Percentiles rank a stretch among this genome's conserved stretches.
Conservation (phyloP, 257 asterid species). For the Solanum acaule region DNA sequence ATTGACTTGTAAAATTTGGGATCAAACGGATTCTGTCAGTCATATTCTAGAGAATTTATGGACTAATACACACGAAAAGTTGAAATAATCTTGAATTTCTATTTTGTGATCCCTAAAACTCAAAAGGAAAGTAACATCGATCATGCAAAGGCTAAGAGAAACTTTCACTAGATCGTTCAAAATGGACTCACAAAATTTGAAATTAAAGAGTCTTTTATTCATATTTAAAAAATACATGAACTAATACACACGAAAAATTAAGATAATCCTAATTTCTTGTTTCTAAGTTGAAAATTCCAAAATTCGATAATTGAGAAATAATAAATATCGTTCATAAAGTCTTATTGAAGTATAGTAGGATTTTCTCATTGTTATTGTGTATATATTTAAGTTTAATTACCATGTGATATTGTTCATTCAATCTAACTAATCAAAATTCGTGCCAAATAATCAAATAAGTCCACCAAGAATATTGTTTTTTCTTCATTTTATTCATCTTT, state of each 20-base stretch:
- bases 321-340: not conserved
- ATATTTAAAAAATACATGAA: no score
- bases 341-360: not conserved
- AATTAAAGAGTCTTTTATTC: no score
- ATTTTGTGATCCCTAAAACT: no score
- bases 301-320: no score
- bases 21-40: rapidly evolving
- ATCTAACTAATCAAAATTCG: not conserved
- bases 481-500: not conserved
- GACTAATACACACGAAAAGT: no score
- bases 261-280: no score
- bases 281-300: no score
- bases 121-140: rapidly evolving
- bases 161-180: not conserved
- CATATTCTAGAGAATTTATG: not conserved
- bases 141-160: no score
- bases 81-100: not conserved
- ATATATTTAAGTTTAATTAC: not conserved
- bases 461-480: not conserved
- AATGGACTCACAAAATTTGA: no score
- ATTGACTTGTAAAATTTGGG: no score
- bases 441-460: not conserved
- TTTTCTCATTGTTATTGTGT: not conserved
- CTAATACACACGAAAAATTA: no score
- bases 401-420: not conserved